Evolutionary conservation across 176 grass and related monocot species (phyloP), one percentile per base, ranked within the genome.

Genomic region (Oryza longistaminata): DNA sequence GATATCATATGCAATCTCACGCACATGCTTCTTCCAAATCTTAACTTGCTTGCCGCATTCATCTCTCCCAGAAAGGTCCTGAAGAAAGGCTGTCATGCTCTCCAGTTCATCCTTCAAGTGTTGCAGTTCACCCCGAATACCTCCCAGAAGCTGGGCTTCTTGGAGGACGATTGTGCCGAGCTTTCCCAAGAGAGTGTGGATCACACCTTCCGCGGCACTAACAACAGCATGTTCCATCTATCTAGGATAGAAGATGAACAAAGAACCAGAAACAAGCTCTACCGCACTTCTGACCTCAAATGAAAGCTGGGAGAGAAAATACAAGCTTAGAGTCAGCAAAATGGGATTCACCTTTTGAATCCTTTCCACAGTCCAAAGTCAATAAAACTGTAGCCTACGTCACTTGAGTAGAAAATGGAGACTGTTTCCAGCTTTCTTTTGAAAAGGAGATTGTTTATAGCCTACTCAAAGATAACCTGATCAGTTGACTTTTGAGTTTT

Each of bases 101-200:
- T 89, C 82, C 22, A 89, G 64, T 31, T 89, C 87, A 75, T 89
- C 87, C 64, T 89, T 89, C 37, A 89, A 74, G 3, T 80, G 75
- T 21, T 80, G 76, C 8, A 88, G 33, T 7, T 85, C 48, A 26
- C 9, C 29, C 13, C 12, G 76, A 37, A 80, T 7, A 2, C 82
- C 21, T 15, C 87, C 76, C n/a, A 84, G 81, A 72, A 88, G 69
- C 13, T 84, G 69, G 2, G 75, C 64, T 88, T 84, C 81, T 17
- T 88, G 61, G 12, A 88, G n/a, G 50, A 88, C 60, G 19, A 88
- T 1, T 34, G 13, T 6, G 0, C 87, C 82, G 15, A 89, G 82
- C 76, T 89, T 85, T 31, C 48, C 65, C 21, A 89, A 6, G 1
- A 89, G 76, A 62, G 83, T 75, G 2, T 70, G 14, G 64, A 85